These are phyloP conservation scores for Vicia faba DNA, from an alignment of 306 rosid genomes.

Conservation along the genomic window DNA sequence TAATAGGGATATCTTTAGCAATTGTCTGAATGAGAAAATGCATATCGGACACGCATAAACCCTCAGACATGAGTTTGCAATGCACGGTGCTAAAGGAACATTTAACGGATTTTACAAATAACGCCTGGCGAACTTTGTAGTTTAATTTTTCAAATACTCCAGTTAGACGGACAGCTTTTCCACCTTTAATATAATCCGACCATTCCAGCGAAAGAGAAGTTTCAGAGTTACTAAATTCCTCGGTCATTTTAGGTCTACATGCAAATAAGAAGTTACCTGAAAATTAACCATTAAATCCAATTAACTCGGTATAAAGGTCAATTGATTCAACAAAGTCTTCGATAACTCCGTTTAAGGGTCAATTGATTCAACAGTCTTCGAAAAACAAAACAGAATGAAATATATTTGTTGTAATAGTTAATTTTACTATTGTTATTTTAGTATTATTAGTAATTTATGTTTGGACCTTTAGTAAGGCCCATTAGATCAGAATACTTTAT, in stretches of 20 bases:
- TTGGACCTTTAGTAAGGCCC: too few relatives aligned
- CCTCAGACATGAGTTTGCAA: constrained; percentile 65
- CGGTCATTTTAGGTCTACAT: constrained; percentile 68
- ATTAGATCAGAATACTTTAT: too few relatives aligned
- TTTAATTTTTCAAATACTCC: constrained; percentile 83
- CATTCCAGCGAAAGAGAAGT: constrained; percentile 63
- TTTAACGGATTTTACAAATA: constrained; percentile 55
- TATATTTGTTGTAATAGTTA: too few relatives aligned
- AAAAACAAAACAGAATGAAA: constrained; percentile 18
- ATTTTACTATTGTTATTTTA: too few relatives aligned
- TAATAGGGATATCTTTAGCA: constrained; percentile 68
- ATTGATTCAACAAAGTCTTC: constrained; percentile 3
- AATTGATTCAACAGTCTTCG: not conserved
- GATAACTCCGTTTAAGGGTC: constrained; percentile 33
- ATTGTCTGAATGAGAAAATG: constrained; percentile 86
- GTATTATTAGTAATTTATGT: too few relatives aligned
- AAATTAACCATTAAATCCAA: constrained; percentile 42
- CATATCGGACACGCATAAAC: constrained; percentile 48
- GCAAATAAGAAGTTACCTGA: constrained; percentile 94
- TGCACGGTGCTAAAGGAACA: constrained; percentile 75
- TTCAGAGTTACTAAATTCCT: constrained; percentile 49
- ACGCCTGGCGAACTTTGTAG: constrained; percentile 82
- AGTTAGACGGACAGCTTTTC: constrained; percentile 81
- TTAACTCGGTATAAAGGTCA: constrained; percentile 36
- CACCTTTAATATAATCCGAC: constrained; percentile 85